A percentile compares a stretch with the other conserved stretches of the same genome.
Conservation (phyloP, 306 rosid species). For the Coriaria nepalensis region DNA sequence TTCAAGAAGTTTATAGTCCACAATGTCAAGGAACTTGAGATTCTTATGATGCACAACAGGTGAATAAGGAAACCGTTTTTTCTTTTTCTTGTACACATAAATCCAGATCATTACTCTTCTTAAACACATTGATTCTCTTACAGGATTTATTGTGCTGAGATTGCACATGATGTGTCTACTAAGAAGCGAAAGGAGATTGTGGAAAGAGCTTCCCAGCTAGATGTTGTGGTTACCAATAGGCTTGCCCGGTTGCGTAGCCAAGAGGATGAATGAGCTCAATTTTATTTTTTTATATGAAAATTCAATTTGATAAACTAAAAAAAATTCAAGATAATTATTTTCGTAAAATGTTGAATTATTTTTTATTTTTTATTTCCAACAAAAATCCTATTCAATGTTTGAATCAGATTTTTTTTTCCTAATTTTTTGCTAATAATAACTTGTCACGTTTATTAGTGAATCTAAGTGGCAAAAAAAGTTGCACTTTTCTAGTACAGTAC, state of each 20-base stretch:
- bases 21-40: conserved; percentile 43
- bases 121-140: background rate
- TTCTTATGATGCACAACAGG: conserved; percentile 85
- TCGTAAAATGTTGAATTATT: no score
- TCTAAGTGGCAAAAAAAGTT: no score
- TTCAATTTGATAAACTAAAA: no score
- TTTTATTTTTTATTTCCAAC: no score
- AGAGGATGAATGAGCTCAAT: conserved; percentile 47
- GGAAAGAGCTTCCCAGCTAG: conserved; percentile 66
- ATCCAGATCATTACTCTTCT: background rate
- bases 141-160: conserved; percentile 74
- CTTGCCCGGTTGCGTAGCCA: conserved; percentile 70
- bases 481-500: no score
- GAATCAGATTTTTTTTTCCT: no score
- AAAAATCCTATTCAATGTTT: no score
- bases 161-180: conserved; percentile 58
- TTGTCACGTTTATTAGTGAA: no score
- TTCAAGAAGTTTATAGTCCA: conserved; percentile 68
- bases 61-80: background rate
- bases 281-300: no score
- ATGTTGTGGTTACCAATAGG: conserved; percentile 63
- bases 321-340: no score
- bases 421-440: no score
- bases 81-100: background rate
- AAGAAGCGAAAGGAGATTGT: conserved; percentile 62